Percentiles rank a stretch among this genome's conserved stretches.
These are phyloP conservation scores for Triticum timopheevii DNA, from an alignment of 176 grass and related monocot genomes.

Conservation along the genomic window DNA sequence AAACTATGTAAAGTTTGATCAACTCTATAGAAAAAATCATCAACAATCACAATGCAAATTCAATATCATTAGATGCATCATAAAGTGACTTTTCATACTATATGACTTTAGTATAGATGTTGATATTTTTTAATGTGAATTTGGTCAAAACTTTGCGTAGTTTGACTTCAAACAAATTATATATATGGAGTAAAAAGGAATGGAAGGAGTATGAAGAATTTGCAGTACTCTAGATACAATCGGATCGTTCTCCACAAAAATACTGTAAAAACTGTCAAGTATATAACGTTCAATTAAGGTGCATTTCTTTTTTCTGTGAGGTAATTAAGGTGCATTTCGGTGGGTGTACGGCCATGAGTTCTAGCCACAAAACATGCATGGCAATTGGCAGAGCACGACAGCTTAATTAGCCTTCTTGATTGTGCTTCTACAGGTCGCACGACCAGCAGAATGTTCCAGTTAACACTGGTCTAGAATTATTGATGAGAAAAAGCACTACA, in stretches of 20 bases:
- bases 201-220: too few species aligned
- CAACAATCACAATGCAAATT: too few species aligned
- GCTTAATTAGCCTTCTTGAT: not conserved
- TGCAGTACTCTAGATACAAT: not conserved
- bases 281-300: not conserved
- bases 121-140: too few species aligned
- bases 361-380: not conserved
- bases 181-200: too few species aligned
- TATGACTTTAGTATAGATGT: too few species aligned
- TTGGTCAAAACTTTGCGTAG: too few species aligned
- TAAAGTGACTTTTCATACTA: too few species aligned
- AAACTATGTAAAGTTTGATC: too few species aligned
- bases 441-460: not conserved
- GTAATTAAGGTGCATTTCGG: not conserved
- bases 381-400: not conserved
- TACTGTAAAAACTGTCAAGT: not conserved
- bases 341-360: not conserved
- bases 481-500: not conserved
- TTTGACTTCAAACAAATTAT: too few species aligned
- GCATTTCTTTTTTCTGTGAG: too few species aligned
- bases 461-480: not conserved
- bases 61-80: too few species aligned
- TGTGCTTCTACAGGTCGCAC: not conserved
- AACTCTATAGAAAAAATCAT: too few species aligned
- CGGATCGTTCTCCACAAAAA: not conserved